phyloP scores from a whole-genome alignment of 129 eudicot genomes.

The Erigeron canadensis region DNA sequence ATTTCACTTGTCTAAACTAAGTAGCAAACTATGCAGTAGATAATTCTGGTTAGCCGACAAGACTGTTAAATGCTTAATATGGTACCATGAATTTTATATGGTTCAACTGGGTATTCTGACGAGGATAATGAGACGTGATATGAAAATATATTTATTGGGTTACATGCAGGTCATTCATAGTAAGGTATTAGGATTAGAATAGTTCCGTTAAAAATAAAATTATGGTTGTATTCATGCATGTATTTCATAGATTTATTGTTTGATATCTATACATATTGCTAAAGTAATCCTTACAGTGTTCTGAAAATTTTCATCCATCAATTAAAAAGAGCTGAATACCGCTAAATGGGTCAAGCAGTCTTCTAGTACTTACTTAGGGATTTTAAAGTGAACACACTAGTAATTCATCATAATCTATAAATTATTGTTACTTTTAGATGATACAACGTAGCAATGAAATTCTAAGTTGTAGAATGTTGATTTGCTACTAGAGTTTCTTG shows the following conservation, averaged over 20 bases:
- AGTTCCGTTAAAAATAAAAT: too few relatives aligned
- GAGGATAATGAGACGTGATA: neutral
- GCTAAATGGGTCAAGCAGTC: constrained; percentile 10
- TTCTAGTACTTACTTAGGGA: constrained; percentile 8
- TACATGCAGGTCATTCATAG: too few relatives aligned
- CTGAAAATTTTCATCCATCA: neutral
- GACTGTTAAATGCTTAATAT: neutral
- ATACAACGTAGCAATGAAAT: neutral
- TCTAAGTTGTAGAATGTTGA: neutral
- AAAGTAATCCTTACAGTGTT: neutral
- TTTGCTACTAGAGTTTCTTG: neutral
- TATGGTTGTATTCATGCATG: neutral
- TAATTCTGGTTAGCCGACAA: neutral
- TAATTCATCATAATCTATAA: neutral
- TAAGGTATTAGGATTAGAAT: too few relatives aligned
- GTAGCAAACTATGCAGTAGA: neutral
- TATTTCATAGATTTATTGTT: neutral
- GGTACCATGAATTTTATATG: neutral
- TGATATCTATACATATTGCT: neutral
- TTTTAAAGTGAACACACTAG: constrained; percentile 10
- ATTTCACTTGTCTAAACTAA: neutral
- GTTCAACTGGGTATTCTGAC: neutral
- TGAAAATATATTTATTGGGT: neutral
- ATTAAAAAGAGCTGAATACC: neutral
- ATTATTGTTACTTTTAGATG: neutral